Percentiles rank a stretch among this genome's conserved stretches.
Evolutionary conservation across 768 basidiomycete genomes (phyloP).

Genomic region (Tricholoma matsutake): DNA sequence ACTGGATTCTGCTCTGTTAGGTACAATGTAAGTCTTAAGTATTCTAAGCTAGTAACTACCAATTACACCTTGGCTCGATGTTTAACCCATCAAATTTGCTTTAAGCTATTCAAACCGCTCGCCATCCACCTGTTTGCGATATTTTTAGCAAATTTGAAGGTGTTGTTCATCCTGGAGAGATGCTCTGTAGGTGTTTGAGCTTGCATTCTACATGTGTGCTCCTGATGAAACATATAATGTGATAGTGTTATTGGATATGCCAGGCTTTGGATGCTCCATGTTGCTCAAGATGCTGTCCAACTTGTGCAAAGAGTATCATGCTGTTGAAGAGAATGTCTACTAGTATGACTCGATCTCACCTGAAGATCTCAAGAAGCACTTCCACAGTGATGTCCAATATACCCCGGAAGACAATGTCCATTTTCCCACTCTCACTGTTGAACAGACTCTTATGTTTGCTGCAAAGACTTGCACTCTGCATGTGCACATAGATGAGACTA

Average conservation of each 20-base stretch:
- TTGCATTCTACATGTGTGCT: too few species aligned
- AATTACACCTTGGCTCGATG: too few species aligned
- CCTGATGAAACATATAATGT: too few species aligned
- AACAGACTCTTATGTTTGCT: slow-evolving; percentile 69
- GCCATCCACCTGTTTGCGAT: too few species aligned
- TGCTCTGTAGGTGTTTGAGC: too few species aligned
- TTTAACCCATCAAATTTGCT: too few species aligned
- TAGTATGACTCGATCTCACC: slow-evolving; percentile 79
- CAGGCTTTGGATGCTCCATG: slow-evolving; percentile 84
- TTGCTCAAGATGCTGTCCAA: slow-evolving; percentile 82
- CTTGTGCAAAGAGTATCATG: slow-evolving; percentile 62
- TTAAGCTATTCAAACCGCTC: too few species aligned
- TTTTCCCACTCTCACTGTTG: slow-evolving; percentile 79
- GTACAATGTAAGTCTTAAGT: too few species aligned
- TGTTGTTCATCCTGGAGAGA: too few species aligned
- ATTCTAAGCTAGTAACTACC: too few species aligned
- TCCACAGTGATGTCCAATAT: slow-evolving; percentile 78
- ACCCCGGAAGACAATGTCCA: slow-evolving; percentile 85
- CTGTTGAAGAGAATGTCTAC: slow-evolving; percentile 65
- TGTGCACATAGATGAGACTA: slow-evolving; percentile 40
- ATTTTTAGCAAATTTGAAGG: too few species aligned
- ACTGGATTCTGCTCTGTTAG: too few species aligned
- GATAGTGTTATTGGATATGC: slow-evolving; percentile 84
- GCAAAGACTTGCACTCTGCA: slow-evolving; percentile 65
- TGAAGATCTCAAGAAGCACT: slow-evolving; percentile 56